Evolutionary conservation across 140 eudicot genomes (phyloP).

Genomic region (Erigeron philadelphicus): DNA sequence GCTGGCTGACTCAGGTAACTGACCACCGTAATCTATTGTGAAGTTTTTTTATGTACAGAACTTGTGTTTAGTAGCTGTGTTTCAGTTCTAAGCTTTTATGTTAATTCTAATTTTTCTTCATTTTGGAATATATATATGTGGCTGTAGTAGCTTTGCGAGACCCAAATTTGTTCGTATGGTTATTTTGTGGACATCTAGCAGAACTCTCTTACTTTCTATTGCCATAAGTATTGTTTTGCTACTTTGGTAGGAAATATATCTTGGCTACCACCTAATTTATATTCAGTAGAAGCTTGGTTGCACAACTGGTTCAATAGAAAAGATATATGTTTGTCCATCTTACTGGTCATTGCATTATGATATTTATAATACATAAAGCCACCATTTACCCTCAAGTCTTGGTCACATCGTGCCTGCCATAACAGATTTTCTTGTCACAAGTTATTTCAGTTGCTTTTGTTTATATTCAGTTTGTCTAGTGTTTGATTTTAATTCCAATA

Average conservation of each 20-base stretch:
- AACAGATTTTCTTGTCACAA: too few relatives aligned
- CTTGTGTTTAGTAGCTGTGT: neutral
- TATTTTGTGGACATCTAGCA: too few relatives aligned
- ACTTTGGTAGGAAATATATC: too few relatives aligned
- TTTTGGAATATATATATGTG: neutral
- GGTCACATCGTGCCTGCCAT: neutral
- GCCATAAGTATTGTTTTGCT: too few relatives aligned
- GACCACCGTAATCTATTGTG: neutral
- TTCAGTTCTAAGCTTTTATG: neutral
- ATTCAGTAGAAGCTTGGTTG: too few relatives aligned
- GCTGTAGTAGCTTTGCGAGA: neutral
- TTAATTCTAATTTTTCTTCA: neutral
- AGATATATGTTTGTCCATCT: neutral
- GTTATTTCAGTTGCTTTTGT: too few relatives aligned
- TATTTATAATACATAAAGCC: neutral
- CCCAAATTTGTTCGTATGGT: neutral
- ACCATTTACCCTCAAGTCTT: neutral
- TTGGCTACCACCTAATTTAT: too few relatives aligned
- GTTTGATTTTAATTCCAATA: too few relatives aligned
- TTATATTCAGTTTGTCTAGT: too few relatives aligned
- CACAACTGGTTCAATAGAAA: neutral
- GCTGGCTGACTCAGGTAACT: constrained; percentile 1
- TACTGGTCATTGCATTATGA: neutral
- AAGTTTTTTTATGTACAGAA: neutral
- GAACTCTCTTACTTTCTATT: too few relatives aligned